These are phyloP conservation scores for Orbilia brochopaga DNA, from an alignment of 2,329 filamentous ascomycete genomes.

Conservation along the genomic window DNA sequence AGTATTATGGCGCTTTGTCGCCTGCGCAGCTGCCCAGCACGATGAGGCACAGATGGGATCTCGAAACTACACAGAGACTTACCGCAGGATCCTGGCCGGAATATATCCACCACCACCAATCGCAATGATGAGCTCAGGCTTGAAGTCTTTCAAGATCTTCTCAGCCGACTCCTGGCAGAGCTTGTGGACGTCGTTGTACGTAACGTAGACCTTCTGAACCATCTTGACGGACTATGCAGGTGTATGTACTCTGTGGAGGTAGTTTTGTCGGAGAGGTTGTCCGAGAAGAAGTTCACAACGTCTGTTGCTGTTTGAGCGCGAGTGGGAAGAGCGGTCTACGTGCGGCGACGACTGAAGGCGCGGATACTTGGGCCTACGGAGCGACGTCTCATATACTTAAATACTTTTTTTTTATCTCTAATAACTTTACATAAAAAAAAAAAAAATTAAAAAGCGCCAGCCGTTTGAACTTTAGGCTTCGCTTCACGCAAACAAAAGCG, in stretches of 20 bases:
- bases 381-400: background rate
- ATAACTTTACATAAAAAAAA: background rate
- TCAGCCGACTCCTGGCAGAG: conserved; percentile 87
- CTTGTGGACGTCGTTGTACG: conserved; percentile 97
- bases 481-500: conserved; percentile 7
- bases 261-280: background rate
- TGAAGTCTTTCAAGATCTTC: conserved; percentile 80
- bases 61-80: conserved; percentile 51
- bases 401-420: background rate
- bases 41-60: background rate
- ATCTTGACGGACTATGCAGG: conserved; percentile 59
- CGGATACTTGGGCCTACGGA: too few relatives aligned
- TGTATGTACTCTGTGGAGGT: too few relatives aligned
- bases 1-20: too few relatives aligned
- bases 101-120: conserved; percentile 92
- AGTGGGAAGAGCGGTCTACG: background rate
- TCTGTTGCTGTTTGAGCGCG: too few relatives aligned
- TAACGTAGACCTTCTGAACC: conserved; percentile 86
- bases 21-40: conserved; percentile 3
- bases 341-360: too few relatives aligned
- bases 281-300: background rate
- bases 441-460: background rate
- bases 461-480: conserved; percentile 3
- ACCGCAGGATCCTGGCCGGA: conserved; percentile 90
- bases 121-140: conserved; percentile 96